Conservation (phyloP, 768 basidiomycete genomes). For the Mycena rosella region DNA sequence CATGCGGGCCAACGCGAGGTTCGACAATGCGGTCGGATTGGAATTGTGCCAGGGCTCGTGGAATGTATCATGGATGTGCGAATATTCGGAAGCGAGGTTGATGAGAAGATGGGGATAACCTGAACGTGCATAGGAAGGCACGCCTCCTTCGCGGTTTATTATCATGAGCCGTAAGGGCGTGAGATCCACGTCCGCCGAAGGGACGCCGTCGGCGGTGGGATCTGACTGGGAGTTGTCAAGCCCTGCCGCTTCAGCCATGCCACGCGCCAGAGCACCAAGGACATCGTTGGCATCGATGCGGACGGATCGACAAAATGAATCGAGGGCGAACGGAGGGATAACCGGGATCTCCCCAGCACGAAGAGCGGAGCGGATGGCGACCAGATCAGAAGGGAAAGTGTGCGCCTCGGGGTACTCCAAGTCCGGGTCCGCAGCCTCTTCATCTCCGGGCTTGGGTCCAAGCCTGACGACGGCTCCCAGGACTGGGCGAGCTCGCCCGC, state of each 20-base stretch:
- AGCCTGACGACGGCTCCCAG: slow-evolving; percentile 88
- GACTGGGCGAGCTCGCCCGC: slow-evolving; percentile 89
- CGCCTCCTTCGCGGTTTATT: slow-evolving; percentile 96
- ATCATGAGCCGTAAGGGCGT: slow-evolving; percentile 97
- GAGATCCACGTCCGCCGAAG: slow-evolving; percentile 76
- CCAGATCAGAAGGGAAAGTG: slow-evolving; percentile 82
- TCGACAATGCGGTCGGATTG: slow-evolving; percentile 89
- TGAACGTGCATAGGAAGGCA: slow-evolving; percentile 95
- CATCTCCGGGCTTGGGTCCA: slow-evolving; percentile 76
- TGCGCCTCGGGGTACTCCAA: slow-evolving; percentile 78
- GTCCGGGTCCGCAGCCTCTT: slow-evolving; percentile 46
- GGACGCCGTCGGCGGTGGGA: slow-evolving; percentile 49
- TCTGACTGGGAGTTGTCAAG: slow-evolving; percentile 44
- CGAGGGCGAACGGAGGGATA: slow-evolving; percentile 91
- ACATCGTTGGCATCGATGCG: slow-evolving; percentile 91
- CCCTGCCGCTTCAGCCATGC: slow-evolving; percentile 76
- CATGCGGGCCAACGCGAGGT: slow-evolving; percentile 85
- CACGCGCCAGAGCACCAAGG: slow-evolving; percentile 86
- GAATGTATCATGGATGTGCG: slow-evolving; percentile 90
- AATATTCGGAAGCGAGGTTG: slow-evolving; percentile 90
- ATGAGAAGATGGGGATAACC: slow-evolving; percentile 96
- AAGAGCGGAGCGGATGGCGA: slow-evolving; percentile 89
- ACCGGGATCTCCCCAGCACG: slow-evolving; percentile 97
- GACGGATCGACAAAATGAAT: slow-evolving; percentile 89
- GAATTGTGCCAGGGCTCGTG: slow-evolving; percentile 78